These are phyloP conservation scores for Quercus rubra DNA, from an alignment of 306 rosid genomes.

Conservation along the genomic window DNA sequence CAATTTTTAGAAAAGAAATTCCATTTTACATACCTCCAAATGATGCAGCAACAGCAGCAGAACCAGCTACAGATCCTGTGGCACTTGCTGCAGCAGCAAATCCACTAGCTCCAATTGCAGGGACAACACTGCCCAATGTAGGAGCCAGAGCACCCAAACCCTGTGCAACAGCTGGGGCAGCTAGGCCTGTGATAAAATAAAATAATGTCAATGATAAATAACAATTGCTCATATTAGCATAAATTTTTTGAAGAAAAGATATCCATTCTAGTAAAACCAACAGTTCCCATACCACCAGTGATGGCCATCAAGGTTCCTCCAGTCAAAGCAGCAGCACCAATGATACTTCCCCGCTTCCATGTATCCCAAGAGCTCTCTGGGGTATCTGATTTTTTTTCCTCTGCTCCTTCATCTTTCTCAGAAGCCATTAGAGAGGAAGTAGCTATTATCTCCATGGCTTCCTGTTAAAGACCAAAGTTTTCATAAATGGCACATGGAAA, in stretches of 20 bases:
- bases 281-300: constrained; percentile 23
- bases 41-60: constrained; percentile 27
- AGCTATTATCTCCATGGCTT: constrained; percentile 29
- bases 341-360: constrained; percentile 22
- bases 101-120: constrained; percentile 17
- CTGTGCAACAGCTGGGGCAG: not conserved
- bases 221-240: not conserved
- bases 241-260: not conserved
- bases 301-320: constrained; percentile 19
- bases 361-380: not conserved
- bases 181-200: constrained; percentile 9
- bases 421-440: constrained; percentile 23
- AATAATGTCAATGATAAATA: not conserved
- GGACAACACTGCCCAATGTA: not conserved
- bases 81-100: constrained; percentile 25
- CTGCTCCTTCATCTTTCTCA: not conserved
- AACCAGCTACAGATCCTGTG: constrained; percentile 24
- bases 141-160: not conserved
- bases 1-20: not conserved
- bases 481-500: not conserved
- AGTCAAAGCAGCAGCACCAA: too few relatives aligned
- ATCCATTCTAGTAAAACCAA: not conserved
- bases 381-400: not conserved
- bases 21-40: constrained; percentile 15
- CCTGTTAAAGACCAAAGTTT: constrained; percentile 7